These are phyloP conservation scores for Sesbania bispinosa DNA, from an alignment of 306 rosid genomes.

Conservation along the genomic window DNA sequence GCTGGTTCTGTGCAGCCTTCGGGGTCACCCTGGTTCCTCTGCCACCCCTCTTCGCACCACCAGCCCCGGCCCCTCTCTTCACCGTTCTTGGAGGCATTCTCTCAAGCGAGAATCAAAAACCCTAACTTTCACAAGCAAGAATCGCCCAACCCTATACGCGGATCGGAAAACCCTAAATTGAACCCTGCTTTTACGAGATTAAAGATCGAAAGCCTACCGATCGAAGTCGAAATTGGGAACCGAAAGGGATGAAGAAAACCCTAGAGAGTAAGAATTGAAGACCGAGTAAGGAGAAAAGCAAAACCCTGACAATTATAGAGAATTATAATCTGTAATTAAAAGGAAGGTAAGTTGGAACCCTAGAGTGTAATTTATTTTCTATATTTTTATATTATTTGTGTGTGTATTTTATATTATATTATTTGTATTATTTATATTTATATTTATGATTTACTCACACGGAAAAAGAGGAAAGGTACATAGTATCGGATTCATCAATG, in stretches of 20 bases:
- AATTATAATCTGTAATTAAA: no score
- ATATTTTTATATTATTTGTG: no score
- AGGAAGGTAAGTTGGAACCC: background rate
- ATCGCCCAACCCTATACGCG: background rate
- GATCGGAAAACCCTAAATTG: background rate
- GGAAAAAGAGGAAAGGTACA: no score
- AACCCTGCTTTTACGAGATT: background rate
- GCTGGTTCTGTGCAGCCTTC: slow-evolving; percentile 52
- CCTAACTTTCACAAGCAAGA: slow-evolving; percentile 5
- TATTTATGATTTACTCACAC: no score
- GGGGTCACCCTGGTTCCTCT: slow-evolving; percentile 54
- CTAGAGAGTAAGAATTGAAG: background rate
- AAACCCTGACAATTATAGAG: background rate
- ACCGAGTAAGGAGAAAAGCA: background rate
- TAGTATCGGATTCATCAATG: no score
- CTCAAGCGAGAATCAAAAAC: background rate
- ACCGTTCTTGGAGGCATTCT: slow-evolving; percentile 85
- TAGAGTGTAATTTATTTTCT: background rate
- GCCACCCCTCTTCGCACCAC: slow-evolving; percentile 58
- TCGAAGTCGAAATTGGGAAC: background rate
- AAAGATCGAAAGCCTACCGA: background rate
- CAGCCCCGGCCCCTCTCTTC: slow-evolving; percentile 68
- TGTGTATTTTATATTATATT: no score
- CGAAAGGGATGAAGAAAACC: background rate
- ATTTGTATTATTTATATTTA: no score